phyloP scores from a whole-genome alignment of 2,329 filamentous ascomycete genomes.

The Stagonosporopsis chrysanthemi region DNA sequence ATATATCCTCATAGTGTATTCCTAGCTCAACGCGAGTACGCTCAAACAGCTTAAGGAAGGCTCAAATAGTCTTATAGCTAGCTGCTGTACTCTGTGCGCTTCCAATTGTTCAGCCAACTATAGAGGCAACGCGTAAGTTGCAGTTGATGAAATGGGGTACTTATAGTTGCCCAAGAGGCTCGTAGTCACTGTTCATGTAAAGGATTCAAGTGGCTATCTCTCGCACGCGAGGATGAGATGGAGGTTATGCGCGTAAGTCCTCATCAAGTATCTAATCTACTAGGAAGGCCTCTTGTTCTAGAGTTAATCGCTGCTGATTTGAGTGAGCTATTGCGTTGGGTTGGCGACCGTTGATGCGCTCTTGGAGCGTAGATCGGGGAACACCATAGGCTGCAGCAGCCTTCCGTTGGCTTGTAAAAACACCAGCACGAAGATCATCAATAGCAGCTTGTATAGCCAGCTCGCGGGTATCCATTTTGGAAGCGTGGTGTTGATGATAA shows the following conservation, averaged over 20 bases:
- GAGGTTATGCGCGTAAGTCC: not conserved
- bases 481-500: not conserved
- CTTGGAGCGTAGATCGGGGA: too few relatives aligned
- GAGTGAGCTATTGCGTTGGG: too few relatives aligned
- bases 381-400: too few relatives aligned
- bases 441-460: too few relatives aligned
- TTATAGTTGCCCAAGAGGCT: not conserved
- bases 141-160: not conserved
- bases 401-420: too few relatives aligned
- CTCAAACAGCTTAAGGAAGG: not conserved
- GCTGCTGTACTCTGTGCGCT: not conserved
- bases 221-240: not conserved
- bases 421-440: too few relatives aligned
- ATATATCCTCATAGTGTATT: not conserved
- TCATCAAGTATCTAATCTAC: constrained; percentile 1
- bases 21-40: not conserved
- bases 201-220: not conserved
- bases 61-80: not conserved
- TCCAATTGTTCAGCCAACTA: not conserved
- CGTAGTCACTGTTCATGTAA: not conserved
- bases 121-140: not conserved
- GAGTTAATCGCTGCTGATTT: too few relatives aligned
- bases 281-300: too few relatives aligned
- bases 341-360: too few relatives aligned
- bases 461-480: not conserved